Evolutionary conservation across 75 land plant genomes (phyloP).

Genomic region (Cryptomeria japonica): DNA sequence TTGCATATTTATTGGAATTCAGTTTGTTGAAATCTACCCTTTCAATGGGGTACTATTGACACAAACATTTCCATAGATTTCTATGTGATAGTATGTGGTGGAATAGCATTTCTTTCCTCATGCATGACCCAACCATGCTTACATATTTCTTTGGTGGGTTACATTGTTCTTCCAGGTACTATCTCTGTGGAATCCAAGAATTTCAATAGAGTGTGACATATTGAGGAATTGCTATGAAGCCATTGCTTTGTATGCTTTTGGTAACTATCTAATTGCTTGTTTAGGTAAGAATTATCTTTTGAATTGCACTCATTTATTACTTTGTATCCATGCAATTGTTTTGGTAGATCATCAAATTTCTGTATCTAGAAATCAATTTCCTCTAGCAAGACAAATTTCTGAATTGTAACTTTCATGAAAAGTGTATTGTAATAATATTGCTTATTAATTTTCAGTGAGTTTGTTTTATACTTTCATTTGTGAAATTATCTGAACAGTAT

Average conservation of each 20-base stretch:
- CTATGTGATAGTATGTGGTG: neutral
- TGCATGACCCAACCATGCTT: neutral
- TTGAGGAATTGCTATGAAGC: constrained; percentile 94
- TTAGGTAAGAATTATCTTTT: constrained; percentile 56
- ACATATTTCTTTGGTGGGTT: constrained; percentile 8
- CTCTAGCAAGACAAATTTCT: neutral
- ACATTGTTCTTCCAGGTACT: constrained; percentile 50
- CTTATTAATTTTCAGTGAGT: neutral
- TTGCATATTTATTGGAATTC: neutral
- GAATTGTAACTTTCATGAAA: too few species aligned
- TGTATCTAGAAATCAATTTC: too few species aligned
- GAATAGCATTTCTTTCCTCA: neutral
- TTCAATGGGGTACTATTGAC: neutral
- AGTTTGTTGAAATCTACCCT: neutral
- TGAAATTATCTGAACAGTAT: neutral
- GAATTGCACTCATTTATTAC: neutral
- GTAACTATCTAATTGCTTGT: constrained; percentile 89
- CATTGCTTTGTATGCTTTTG: constrained; percentile 90
- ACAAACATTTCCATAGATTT: neutral
- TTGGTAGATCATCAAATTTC: neutral
- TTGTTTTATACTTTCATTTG: neutral
- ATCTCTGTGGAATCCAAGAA: constrained; percentile 54
- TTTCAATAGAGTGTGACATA: constrained; percentile 68
- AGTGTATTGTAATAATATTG: neutral
- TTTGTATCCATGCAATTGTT: neutral